phyloP scores from a whole-genome alignment of 768 basidiomycete species.

The Chiua virens region DNA sequence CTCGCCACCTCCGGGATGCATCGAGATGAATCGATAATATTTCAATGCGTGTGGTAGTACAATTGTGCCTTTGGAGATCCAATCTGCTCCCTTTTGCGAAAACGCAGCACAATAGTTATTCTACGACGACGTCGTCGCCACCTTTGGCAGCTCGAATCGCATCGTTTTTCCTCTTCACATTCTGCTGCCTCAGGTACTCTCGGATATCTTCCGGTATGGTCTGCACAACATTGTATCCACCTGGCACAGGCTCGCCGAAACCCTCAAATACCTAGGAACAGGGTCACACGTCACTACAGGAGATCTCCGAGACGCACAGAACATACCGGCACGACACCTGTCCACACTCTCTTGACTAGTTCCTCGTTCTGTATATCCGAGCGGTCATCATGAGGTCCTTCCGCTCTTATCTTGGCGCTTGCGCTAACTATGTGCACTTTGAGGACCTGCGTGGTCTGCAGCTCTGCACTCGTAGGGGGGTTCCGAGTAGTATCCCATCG shows the following conservation, averaged over 20 bases:
- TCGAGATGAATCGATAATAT: no score
- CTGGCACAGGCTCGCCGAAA: conserved; percentile 24
- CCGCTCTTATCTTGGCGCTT: conserved; percentile 25
- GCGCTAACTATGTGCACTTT: conserved; percentile 22
- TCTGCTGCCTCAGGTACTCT: conserved; percentile 21
- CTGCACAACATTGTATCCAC: conserved; percentile 17
- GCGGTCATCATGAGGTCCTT: conserved; percentile 22
- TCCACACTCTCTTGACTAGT: conserved; percentile 20
- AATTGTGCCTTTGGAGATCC: no score
- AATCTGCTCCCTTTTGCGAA: not conserved
- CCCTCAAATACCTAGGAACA: conserved; percentile 22
- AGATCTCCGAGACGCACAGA: not conserved
- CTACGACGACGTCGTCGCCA: conserved; percentile 35
- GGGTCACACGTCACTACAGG: not conserved
- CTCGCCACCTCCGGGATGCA: no score
- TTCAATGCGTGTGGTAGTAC: no score
- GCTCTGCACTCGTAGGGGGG: conserved; percentile 20
- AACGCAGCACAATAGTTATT: not conserved
- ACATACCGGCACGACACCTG: conserved; percentile 25
- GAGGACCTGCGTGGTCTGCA: conserved; percentile 24
- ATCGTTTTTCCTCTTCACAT: conserved; percentile 23
- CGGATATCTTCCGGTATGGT: conserved; percentile 19
- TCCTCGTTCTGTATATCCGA: conserved; percentile 15
- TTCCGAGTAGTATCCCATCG: conserved; percentile 22
- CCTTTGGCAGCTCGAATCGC: conserved; percentile 20